Percentiles rank a stretch among this genome's conserved stretches.
These are phyloP conservation scores for Chaetomidium leptoderma DNA, from an alignment of 495 filamentous ascomycete species.

Conservation along the genomic window DNA sequence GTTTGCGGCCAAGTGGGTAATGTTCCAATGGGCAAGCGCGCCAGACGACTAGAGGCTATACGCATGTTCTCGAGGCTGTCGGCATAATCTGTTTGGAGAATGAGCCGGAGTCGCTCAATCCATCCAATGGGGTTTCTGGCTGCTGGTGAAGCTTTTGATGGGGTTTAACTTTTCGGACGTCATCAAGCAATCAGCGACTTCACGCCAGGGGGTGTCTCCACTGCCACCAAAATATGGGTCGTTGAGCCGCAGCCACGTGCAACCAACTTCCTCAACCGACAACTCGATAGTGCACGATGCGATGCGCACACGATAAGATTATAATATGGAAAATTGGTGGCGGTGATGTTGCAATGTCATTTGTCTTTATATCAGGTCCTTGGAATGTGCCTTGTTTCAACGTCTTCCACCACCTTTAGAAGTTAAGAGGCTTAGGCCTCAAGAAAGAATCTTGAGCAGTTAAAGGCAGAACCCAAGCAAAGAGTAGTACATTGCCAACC, in stretches of 20 bases:
- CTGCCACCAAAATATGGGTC: not conserved
- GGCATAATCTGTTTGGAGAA: not conserved
- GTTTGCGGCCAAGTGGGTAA: not conserved
- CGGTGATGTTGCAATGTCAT: no score
- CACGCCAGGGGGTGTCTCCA: conserved; percentile 6
- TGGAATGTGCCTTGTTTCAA: no score
- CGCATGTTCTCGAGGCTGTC: conserved; percentile 12
- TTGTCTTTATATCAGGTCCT: no score
- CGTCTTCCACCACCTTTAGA: no score
- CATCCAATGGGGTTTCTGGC: not conserved
- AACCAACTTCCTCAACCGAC: not conserved
- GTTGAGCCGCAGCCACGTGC: not conserved
- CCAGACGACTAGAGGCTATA: conserved; percentile 17
- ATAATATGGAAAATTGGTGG: no score
- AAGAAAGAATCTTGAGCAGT: no score
- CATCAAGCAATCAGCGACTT: conserved; percentile 4
- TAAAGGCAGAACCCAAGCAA: no score
- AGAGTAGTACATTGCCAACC: no score
- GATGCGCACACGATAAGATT: no score
- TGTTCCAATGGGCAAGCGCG: conserved; percentile 13
- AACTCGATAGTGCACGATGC: no score
- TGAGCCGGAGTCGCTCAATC: conserved; percentile 9
- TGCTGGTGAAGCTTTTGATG: conserved; percentile 1
- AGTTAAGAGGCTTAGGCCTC: no score
- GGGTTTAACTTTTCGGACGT: conserved; percentile 3